Evolutionary conservation across 352 stramenopile genomes (phyloP), one percentile per base, ranked within the genome.

Genomic region (Phytophthora boehmeriae): DNA sequence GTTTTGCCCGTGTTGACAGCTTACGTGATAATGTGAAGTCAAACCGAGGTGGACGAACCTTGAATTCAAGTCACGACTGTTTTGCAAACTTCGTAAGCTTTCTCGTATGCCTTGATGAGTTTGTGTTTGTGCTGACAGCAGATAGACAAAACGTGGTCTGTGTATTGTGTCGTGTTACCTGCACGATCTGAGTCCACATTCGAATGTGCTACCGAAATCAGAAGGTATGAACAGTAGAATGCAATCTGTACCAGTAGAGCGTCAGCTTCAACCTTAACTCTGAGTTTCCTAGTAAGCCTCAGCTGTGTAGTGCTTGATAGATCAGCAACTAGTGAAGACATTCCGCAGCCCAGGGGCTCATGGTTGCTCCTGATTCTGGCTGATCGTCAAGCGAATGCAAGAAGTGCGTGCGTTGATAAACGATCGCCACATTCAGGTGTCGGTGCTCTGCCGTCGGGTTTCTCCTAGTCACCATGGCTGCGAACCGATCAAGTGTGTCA

Each of bases 351-450:
- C 9, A 14, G 17, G 19, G n/a, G 6, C 38, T 17, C 13, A 22
- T 20, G 13, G 1, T 22, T 16, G 4, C 38, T 44, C 14, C 38
- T 44, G 38, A 48, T 48, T 27, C 23, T 49, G 11, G 11, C 49
- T 14, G 42, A 64, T 64, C 47, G 61, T 64, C 61, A 52, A 62
- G 23, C 54, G 28, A 44, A 5, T 52, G 53, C 45, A 42, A 36
- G 23, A 34, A 42, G 45, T 19, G 19, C 27, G 23, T 35, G 41
- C 38, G 17, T 41, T 52, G 34, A 38, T 32, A 9, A 35, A 64
- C 51, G 53, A 50, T 54, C 47, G 42, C 34, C 34, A 68, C 4
- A 44, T 1, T 8, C 35, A 20, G 13, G 4, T 11, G 22, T 9
- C 10, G 5, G 2, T 14, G 4, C 4, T 14, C 19, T 14, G 10